Evolutionary conservation across 345 rosid genomes (phyloP).

Genomic region (Garcia nutans): DNA sequence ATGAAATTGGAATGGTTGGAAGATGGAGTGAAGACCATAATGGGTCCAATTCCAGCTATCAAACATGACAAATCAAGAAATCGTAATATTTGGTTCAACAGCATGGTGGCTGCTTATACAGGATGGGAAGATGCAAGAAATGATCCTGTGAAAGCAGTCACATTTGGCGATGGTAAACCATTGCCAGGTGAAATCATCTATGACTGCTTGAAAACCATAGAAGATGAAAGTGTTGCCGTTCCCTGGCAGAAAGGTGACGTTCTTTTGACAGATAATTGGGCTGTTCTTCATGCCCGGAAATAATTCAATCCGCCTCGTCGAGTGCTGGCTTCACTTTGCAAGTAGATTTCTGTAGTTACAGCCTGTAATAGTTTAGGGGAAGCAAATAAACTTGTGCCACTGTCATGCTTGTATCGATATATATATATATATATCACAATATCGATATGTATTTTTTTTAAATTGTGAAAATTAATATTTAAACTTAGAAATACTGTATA

Average conservation of each 20-base stretch:
- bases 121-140: constrained; percentile 82
- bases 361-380: neutral
- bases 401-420: neutral
- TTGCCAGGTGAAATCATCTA: constrained; percentile 59
- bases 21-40: constrained; percentile 66
- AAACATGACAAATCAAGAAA: constrained; percentile 57
- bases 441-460: too few species aligned
- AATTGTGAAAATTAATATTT: too few species aligned
- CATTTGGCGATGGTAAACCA: constrained; percentile 66
- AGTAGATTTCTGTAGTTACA: constrained; percentile 20
- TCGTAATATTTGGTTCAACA: constrained; percentile 85
- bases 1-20: constrained; percentile 82
- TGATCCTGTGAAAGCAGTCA: constrained; percentile 69
- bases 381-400: neutral
- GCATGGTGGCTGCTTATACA: constrained; percentile 88
- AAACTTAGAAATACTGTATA: too few species aligned
- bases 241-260: constrained; percentile 94
- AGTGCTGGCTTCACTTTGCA: constrained; percentile 81
- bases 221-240: constrained; percentile 71
- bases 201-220: constrained; percentile 63
- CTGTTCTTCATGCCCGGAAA: constrained; percentile 76
- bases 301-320: constrained; percentile 76
- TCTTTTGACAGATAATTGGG: constrained; percentile 76
- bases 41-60: constrained; percentile 88
- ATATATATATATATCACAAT: too few species aligned